phyloP scores from a whole-genome alignment of 1,139 yeast species.

The Hyphopichia wangnamkhiaoensis region DNA sequence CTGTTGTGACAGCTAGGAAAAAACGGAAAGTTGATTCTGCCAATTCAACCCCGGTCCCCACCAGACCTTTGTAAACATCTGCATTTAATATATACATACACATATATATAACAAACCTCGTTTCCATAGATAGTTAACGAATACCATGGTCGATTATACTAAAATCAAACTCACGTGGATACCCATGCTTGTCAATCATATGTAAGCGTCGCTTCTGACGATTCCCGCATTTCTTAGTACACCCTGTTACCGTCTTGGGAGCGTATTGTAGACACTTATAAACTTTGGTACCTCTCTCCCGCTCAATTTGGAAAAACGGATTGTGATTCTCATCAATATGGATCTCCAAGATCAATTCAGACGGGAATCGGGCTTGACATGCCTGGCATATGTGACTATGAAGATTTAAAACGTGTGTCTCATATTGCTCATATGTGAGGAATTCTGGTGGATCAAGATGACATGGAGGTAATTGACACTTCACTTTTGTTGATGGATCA shows the following conservation, averaged over 20 bases:
- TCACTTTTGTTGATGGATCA: not conserved
- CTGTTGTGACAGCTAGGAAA: constrained; percentile 47
- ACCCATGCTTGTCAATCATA: constrained; percentile 49
- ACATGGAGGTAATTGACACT: constrained; percentile 16
- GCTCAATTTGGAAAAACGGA: constrained; percentile 40
- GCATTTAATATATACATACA: too few relatives aligned
- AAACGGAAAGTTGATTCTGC: constrained; percentile 31
- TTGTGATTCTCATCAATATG: constrained; percentile 58
- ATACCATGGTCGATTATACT: constrained; percentile 32
- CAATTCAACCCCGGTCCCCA: not conserved
- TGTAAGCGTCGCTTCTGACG: constrained; percentile 45
- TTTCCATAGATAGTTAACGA: too few relatives aligned
- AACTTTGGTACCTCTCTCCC: constrained; percentile 39
- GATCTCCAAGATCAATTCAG: constrained; percentile 35
- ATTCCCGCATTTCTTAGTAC: constrained; percentile 33
- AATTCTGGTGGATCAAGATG: constrained; percentile 13
- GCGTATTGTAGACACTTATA: constrained; percentile 39
- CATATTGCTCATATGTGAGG: constrained; percentile 22
- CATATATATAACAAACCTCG: too few relatives aligned
- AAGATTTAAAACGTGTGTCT: constrained; percentile 25
- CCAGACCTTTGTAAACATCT: not conserved
- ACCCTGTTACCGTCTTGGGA: constrained; percentile 17
- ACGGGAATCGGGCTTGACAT: constrained; percentile 47
- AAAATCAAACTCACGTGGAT: constrained; percentile 46
- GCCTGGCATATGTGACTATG: constrained; percentile 37